These are phyloP conservation scores for Sclerotinia nivalis DNA, from an alignment of 2,329 filamentous ascomycete species.

Conservation along the genomic window DNA sequence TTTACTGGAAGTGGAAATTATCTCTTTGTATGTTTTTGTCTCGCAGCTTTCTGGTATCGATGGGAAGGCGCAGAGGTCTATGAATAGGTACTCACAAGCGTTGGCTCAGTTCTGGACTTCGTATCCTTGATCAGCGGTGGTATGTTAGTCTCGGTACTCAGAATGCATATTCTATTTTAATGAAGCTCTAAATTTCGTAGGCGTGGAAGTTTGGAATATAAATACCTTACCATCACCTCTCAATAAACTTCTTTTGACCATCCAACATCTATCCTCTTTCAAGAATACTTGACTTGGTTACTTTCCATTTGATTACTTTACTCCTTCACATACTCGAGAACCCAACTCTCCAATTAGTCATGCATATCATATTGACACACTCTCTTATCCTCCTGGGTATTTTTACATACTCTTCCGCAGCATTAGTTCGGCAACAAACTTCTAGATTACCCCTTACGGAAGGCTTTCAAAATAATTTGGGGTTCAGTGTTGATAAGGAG, in stretches of 20 bases:
- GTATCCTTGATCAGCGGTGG: not conserved
- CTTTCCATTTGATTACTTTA: not conserved
- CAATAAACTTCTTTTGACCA: not conserved
- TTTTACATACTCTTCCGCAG: not conserved
- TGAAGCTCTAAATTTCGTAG: fast-evolving
- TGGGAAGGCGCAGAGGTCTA: not conserved
- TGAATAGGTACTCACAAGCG: not conserved
- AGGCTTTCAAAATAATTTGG: not conserved
- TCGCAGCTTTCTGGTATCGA: not conserved
- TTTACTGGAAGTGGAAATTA: too few species aligned
- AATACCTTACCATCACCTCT: not conserved
- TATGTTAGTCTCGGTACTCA: fast-evolving
- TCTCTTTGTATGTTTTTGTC: too few species aligned
- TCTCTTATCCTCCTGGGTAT: not conserved
- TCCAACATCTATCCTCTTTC: too few species aligned
- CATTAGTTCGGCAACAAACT: not conserved
- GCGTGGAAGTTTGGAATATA: not conserved
- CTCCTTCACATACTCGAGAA: not conserved
- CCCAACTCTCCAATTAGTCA: not conserved
- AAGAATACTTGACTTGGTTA: fast-evolving
- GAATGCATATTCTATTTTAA: not conserved
- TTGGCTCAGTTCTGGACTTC: not conserved
- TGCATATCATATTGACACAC: not conserved
- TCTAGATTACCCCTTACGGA: not conserved
- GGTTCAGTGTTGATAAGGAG: not conserved